Conservation (phyloP, 495 filamentous ascomycete species). For the Penicillium coffeae region DNA sequence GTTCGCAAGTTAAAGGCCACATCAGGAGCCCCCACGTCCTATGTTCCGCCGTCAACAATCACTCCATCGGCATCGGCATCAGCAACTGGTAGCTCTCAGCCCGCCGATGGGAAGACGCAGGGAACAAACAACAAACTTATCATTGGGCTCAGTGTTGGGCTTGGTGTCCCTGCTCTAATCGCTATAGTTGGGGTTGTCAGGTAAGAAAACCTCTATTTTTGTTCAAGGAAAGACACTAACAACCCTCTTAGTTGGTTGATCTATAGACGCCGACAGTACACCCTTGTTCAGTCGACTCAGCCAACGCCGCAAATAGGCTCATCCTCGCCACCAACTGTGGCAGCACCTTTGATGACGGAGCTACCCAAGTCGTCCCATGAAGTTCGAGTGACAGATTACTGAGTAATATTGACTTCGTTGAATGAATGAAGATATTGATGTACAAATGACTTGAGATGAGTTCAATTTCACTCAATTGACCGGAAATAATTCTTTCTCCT, state of each 20-base stretch:
- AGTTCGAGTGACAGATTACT: no score
- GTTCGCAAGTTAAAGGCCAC: slow-evolving; percentile 30
- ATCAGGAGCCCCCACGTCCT: slow-evolving; percentile 28
- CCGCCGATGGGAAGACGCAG: slow-evolving; percentile 2
- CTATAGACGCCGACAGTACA: background rate
- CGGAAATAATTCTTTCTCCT: no score
- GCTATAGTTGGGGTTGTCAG: slow-evolving; percentile 25
- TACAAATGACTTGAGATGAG: no score
- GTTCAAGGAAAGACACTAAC: background rate
- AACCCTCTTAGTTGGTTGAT: background rate
- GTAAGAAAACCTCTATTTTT: slow-evolving; percentile 22
- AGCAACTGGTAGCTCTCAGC: background rate
- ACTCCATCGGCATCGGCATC: background rate
- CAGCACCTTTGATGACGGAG: no score
- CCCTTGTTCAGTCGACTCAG: no score
- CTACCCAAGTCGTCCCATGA: no score
- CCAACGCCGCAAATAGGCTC: no score
- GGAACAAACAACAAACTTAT: slow-evolving; percentile 32
- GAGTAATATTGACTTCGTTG: no score
- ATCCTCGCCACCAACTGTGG: no score
- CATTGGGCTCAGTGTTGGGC: slow-evolving; percentile 40
- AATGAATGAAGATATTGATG: no score
- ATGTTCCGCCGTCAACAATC: slow-evolving; percentile 13
- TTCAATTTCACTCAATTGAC: no score
- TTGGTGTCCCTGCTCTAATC: slow-evolving; percentile 37